These are phyloP conservation scores for Ophiobolus disseminans DNA, from an alignment of 2,329 filamentous ascomycete species.

Conservation along the genomic window DNA sequence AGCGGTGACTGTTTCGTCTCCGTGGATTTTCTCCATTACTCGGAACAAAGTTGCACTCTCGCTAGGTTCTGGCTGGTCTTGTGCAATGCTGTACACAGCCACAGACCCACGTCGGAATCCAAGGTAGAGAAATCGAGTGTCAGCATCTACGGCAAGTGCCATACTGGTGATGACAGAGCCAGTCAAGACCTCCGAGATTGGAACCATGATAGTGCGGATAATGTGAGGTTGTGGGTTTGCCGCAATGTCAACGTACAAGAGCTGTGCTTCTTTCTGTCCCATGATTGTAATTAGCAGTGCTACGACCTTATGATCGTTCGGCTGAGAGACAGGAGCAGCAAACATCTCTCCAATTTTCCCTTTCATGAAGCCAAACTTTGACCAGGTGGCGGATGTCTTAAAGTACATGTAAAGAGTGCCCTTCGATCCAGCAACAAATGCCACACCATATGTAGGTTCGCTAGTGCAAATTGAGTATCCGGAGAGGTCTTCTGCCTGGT, in stretches of 20 bases:
- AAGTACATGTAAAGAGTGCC: slow-evolving; percentile 54
- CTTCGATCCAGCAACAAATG: slow-evolving; percentile 55
- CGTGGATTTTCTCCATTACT: slow-evolving; percentile 50
- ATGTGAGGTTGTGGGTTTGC: not conserved
- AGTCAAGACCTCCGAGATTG: slow-evolving; percentile 41
- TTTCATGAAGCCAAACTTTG: slow-evolving; percentile 32
- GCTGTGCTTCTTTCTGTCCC: slow-evolving; percentile 41
- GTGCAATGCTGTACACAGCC: slow-evolving; percentile 53
- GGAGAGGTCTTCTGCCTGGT: slow-evolving; percentile 47
- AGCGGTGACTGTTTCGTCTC: slow-evolving; percentile 71
- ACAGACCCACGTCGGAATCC: slow-evolving; percentile 65
- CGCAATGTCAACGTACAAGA: slow-evolving; percentile 31
- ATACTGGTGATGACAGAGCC: slow-evolving; percentile 62
- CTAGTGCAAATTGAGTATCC: slow-evolving; percentile 58
- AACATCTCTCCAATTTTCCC: slow-evolving; percentile 55
- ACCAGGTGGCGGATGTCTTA: slow-evolving; percentile 18
- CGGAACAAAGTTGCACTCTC: slow-evolving; percentile 15
- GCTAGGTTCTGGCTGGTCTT: not conserved
- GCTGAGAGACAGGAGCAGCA: slow-evolving; percentile 3
- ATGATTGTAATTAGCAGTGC: slow-evolving; percentile 50
- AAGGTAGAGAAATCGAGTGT: slow-evolving; percentile 52
- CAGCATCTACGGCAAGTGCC: slow-evolving; percentile 32
- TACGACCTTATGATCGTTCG: slow-evolving; percentile 16
- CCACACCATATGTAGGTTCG: slow-evolving; percentile 45
- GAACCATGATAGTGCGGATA: slow-evolving; percentile 13